Percentiles rank a stretch among this genome's conserved stretches.
Evolutionary conservation across 1,284 basidiomycete species (phyloP).

Genomic region (Cutaneotrichosporon sp.): DNA sequence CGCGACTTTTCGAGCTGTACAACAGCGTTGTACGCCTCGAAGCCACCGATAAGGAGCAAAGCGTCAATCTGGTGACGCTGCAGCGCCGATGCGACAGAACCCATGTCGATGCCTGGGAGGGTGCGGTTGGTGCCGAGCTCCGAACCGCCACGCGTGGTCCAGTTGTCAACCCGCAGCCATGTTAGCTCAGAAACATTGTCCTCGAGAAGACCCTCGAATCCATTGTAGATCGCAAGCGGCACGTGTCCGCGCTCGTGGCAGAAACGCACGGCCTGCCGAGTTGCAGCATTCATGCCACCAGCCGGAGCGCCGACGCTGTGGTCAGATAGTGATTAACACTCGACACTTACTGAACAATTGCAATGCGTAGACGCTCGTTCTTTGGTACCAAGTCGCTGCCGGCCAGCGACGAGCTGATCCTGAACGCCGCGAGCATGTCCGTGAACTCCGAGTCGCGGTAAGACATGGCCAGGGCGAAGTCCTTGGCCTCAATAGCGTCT

Average conservation of each 20-base stretch:
- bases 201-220: conserved; percentile 88
- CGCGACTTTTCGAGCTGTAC: conserved; percentile 73
- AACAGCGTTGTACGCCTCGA: conserved; percentile 84
- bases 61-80: conserved; percentile 79
- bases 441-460: conserved; percentile 87
- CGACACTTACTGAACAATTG: conserved; percentile 78
- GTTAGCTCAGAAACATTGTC: conserved; percentile 78
- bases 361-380: conserved; percentile 72
- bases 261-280: conserved; percentile 87
- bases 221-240: conserved; percentile 87
- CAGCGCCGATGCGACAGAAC: conserved; percentile 80
- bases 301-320: conserved; percentile 88
- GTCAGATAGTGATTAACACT: neutral
- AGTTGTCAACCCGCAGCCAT: conserved; percentile 97
- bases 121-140: conserved; percentile 95
- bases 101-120: conserved; percentile 78
- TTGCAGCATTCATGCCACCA: conserved; percentile 98
- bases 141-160: conserved; percentile 95
- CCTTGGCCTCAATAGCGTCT: conserved; percentile 71
- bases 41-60: conserved; percentile 88
- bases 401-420: conserved; percentile 63
- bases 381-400: conserved; percentile 60
- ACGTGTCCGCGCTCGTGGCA: conserved; percentile 88
- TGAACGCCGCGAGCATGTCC: conserved; percentile 81
- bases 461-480: conserved; percentile 82